Conservation (phyloP, 1,139 yeast genomes). For the Entelexis paramagnoliae region DNA sequence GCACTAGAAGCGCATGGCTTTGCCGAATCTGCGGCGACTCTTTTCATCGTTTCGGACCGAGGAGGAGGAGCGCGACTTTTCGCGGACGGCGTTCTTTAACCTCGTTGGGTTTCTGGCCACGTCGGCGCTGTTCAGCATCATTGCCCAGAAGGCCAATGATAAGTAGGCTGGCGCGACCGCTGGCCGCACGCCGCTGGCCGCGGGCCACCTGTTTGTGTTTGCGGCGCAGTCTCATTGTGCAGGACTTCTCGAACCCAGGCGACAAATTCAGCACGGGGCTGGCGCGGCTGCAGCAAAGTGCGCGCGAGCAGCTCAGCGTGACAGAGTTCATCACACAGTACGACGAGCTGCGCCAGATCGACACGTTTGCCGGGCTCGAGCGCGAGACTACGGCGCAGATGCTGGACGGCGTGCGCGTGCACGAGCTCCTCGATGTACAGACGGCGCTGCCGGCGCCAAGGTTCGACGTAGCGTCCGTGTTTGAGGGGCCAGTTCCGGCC, state of each 20-base stretch:
- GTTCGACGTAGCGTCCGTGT: background rate
- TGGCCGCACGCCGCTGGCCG: background rate
- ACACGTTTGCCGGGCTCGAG: conserved; percentile 1
- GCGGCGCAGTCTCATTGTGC: background rate
- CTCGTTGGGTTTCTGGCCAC: conserved; percentile 70
- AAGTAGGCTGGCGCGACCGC: conserved; percentile 7
- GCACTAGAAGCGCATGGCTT: conserved; percentile 23
- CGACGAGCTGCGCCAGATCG: conserved; percentile 15
- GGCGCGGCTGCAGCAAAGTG: background rate
- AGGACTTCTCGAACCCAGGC: background rate
- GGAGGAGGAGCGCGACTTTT: conserved; percentile 69
- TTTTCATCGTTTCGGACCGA: conserved; percentile 78
- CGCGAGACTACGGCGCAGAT: conserved; percentile 12
- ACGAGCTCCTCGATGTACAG: conserved; percentile 25
- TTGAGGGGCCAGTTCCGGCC: background rate
- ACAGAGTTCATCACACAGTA: conserved; percentile 19
- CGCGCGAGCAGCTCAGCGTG: conserved; percentile 7
- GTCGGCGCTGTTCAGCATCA: conserved; percentile 68
- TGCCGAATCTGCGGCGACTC: conserved; percentile 62
- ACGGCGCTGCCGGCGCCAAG: background rate
- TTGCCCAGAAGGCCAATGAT: conserved; percentile 48
- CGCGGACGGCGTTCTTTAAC: conserved; percentile 73
- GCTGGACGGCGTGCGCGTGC: conserved; percentile 27
- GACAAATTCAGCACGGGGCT: background rate
- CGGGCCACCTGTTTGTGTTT: background rate